Percentiles rank a stretch among this genome's conserved stretches.
These are phyloP conservation scores for Pleochaeta shiraiana DNA, from an alignment of 2,329 filamentous ascomycete genomes.

Conservation along the genomic window DNA sequence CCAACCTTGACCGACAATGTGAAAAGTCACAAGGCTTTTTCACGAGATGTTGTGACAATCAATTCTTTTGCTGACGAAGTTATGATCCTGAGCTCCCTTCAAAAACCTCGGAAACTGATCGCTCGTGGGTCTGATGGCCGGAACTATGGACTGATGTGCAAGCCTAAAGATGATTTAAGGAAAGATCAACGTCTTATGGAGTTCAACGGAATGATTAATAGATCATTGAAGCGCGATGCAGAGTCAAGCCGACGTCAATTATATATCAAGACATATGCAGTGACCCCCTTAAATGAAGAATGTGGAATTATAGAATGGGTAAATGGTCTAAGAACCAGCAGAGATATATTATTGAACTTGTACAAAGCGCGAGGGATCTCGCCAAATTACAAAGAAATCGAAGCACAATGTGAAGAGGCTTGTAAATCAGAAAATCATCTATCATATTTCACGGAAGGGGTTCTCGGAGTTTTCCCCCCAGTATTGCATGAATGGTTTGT, in stretches of 20 bases:
- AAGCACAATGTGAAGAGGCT: conserved; percentile 40
- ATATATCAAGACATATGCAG: conserved; percentile 93
- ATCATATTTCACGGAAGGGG: conserved; percentile 45
- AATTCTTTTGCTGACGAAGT: conserved; percentile 68
- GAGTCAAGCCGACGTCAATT: conserved; percentile 78
- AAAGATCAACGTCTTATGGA: conserved; percentile 99
- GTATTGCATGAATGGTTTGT: conserved; percentile 91
- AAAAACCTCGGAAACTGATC: conserved; percentile 76
- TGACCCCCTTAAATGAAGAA: conserved; percentile 92
- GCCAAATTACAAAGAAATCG: conserved; percentile 47
- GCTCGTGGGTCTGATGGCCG: conserved; percentile 78
- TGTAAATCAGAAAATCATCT: conserved; percentile 34
- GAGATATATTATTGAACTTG: conserved; percentile 66
- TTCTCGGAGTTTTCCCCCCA: conserved; percentile 48
- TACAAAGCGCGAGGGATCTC: conserved; percentile 54
- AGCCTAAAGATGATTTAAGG: conserved; percentile 92
- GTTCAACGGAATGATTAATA: conserved; percentile 96
- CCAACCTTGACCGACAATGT: conserved; percentile 51
- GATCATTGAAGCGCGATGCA: conserved; percentile 74
- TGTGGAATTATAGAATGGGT: conserved; percentile 99
- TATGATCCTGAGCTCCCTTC: conserved; percentile 70
- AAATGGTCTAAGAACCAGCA: conserved; percentile 78
- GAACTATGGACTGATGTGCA: conserved; percentile 77
- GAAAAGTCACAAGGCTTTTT: conserved; percentile 67
- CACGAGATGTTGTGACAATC: conserved; percentile 69